Base-by-base conservation (phyloP, 768 basidiomycete genomes). In the Galerina marginata region DNA sequence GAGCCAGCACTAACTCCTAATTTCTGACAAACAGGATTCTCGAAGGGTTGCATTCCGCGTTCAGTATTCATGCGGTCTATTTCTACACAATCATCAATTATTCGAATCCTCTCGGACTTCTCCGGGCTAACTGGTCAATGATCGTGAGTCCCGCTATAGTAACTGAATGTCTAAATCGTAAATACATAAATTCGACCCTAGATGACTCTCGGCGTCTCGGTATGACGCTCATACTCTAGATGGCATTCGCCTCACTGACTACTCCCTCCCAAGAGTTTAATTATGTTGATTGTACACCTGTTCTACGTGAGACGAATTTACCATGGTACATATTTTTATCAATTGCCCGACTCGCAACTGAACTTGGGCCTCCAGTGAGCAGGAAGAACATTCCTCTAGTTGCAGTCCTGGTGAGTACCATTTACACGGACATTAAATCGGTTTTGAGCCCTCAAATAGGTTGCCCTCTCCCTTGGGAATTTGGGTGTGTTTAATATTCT, bases 51-150 rank as follows among this genome's bases (percentile, higher is more conserved):
- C 51, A 53, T 37, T 53, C 51, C 4, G 51, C 36, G 15, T 53
- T 53, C 38, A 53, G 51, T n/a, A 23, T 53, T 38, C 51, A 53
- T 40, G 51, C 51, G 9, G 38, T 53, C n/a, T 53, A 53, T 53
- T 53, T 38, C 23, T 53, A 53, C 20, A 40, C 39, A 4, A 53
- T 53, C 9, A 38, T 38, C 14, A 53, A 53, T 16, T 53, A 53
- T 15, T 38, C 38, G n/a, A 53, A 53, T 20, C 36, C 51, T 29
- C 3, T 29, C 4, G 29, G 29, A 23, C 38, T 53, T 1, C 9
- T 6, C 3, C 9, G 23, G 14, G 37, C 37, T 1, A 14, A 4
- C 9, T 53, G 52, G 52, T 53, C 52, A 39, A 39, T 39, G 3
- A 53, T 9, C 2, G 52, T 53, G 12, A 6, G 52, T 20, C 7